Conservation (phyloP, 768 basidiomycete genomes). For the Dacryopinax spathularia region DNA sequence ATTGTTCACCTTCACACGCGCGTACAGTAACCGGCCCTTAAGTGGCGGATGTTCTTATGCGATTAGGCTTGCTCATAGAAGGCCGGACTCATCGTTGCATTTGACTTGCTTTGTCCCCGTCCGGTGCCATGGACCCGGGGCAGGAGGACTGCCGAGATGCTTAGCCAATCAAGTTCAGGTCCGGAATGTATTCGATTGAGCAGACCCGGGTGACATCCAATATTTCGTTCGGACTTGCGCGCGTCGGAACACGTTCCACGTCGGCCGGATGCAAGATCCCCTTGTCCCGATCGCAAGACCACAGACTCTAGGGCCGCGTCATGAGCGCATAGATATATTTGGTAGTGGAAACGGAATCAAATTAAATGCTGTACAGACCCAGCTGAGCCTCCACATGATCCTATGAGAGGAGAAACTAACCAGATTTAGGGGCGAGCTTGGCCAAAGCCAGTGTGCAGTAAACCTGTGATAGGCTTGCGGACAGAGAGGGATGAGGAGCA, state of each 20-base stretch:
- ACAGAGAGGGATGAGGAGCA: not conserved
- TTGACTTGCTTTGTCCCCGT: constrained; percentile 4
- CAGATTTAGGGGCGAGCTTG: not conserved
- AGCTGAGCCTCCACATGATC: not conserved
- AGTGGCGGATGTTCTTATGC: not conserved
- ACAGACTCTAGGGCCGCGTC: not conserved
- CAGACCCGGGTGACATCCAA: not conserved
- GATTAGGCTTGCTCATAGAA: not conserved
- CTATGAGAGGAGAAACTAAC: not conserved
- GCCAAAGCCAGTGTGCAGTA: not conserved
- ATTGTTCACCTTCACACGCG: too few species aligned
- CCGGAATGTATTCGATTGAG: not conserved
- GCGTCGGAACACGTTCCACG: constrained; percentile 4
- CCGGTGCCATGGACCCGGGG: not conserved
- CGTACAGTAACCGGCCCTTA: not conserved
- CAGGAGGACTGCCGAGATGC: not conserved
- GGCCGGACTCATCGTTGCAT: not conserved
- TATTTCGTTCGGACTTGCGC: not conserved
- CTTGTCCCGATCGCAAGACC: not conserved
- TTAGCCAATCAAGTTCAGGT: constrained; percentile 2
- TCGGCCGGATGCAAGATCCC: not conserved
- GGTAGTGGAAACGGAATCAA: not conserved
- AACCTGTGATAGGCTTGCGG: too few species aligned
- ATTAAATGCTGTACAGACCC: not conserved
- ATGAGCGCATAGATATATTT: not conserved